Conservation (phyloP, 2,329 filamentous ascomycete species). For the Colletotrichum magnum region DNA sequence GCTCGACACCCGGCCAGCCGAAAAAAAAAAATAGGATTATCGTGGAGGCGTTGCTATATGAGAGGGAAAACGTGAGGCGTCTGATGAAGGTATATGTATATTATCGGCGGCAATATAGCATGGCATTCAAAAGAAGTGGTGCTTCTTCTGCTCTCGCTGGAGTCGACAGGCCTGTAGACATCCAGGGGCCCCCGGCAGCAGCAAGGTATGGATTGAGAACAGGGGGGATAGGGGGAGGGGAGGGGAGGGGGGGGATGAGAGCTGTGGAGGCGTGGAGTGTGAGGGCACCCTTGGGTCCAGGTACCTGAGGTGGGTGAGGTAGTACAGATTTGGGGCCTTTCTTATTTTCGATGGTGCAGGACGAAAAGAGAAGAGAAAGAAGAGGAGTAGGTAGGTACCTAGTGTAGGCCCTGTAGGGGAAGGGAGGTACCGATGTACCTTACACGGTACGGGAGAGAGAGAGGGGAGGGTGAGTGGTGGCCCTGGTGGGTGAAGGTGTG, state of each 20-base stretch:
- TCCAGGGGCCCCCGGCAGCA: slow-evolving; percentile 33
- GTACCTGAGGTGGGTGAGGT: slow-evolving; percentile 38
- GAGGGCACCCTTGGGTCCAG: slow-evolving; percentile 36
- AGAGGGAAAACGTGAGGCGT: slow-evolving; percentile 37
- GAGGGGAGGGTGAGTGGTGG: background rate
- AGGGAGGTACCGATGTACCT: background rate
- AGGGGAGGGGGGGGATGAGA: slow-evolving; percentile 41
- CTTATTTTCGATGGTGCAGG: slow-evolving; percentile 39
- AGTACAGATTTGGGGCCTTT: slow-evolving; percentile 39
- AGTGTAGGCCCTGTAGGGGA: background rate
- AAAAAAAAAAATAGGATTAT: slow-evolving; percentile 29
- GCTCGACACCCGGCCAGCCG: slow-evolving; percentile 31
- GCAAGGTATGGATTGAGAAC: slow-evolving; percentile 41
- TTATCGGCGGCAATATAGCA: slow-evolving; percentile 44
- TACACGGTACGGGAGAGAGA: background rate
- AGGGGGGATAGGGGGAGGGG: slow-evolving; percentile 36
- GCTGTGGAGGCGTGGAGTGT: slow-evolving; percentile 43
- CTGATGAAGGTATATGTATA: slow-evolving; percentile 45
- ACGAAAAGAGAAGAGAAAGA: slow-evolving; percentile 40
- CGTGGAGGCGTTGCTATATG: slow-evolving; percentile 40
- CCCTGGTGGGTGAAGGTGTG: background rate
- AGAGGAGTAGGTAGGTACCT: slow-evolving; percentile 39
- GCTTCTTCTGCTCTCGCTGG: slow-evolving; percentile 31
- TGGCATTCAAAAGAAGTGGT: slow-evolving; percentile 38
- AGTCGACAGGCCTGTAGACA: slow-evolving; percentile 21